Evolutionary conservation across 495 filamentous ascomycete species (phyloP), one percentile per base, ranked within the genome.

Genomic region (Penicillium maclennaniae): DNA sequence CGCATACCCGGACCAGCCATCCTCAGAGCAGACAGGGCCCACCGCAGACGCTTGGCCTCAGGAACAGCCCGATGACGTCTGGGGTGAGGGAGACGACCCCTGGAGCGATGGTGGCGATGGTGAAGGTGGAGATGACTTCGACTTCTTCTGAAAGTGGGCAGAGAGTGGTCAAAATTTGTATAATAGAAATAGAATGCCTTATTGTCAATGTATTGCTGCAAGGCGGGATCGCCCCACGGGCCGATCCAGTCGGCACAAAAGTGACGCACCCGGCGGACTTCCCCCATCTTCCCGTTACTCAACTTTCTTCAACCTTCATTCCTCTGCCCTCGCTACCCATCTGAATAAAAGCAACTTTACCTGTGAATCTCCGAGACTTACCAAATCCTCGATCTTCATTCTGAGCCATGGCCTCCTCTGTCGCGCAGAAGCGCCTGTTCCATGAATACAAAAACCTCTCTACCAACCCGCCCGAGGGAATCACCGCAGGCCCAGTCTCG

Each of bases 381-480:
- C 1, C 27, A 14, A 20, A 19, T 19, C 14, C 21, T 12, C 6
- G n/a, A 15, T 2, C 2, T 16, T 8, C 10, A 45, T 48, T 12
- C 23, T 8, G 45, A 51, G 56, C 47, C 28, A 67, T 67, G 63
- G 63, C 55, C 19, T 70, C 72, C 34, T 68, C 72, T 51, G 91
- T 79, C 40, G 76, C 93, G 55, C 89, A 92, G 67, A 92, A 92
- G 58, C 93, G 93, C 40, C 88, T 99, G 56, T 91, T 97, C 71
- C 88, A 92, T 74, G 93, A 99, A 77, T 99, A 99, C 87, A 86
- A 87, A 58, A 85, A 79, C 51, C 86, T 92, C 45, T 86, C 86
- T 55, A 87, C 82, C 65, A 89, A 89, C 74, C 86, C 89, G 2
- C 89, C 91, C 10, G 89, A 95, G 43, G 95, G 93, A 58, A 97